These are phyloP conservation scores for Podaxis sp. DNA, from an alignment of 768 basidiomycete species.

Conservation along the genomic window DNA sequence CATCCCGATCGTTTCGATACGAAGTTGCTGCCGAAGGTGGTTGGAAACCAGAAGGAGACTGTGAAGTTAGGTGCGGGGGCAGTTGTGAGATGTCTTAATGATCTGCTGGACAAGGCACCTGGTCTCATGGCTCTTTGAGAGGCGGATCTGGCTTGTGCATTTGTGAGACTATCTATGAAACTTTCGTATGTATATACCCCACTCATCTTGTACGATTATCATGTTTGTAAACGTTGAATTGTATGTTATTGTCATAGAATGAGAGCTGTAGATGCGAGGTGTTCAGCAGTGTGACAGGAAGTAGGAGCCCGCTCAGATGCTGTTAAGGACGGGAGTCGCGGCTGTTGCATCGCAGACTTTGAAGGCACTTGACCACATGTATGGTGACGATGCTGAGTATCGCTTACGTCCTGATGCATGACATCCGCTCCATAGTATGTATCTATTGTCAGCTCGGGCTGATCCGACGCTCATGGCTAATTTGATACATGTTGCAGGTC, in stretches of 20 bases:
- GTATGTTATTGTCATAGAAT: neutral
- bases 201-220: conserved; percentile 16
- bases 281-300: no score
- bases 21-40: conserved; percentile 62
- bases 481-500: no score
- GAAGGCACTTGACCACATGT: no score
- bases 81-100: conserved; percentile 71
- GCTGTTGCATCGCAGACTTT: no score
- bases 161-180: conserved; percentile 14
- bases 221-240: neutral
- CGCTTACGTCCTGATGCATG: no score
- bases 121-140: conserved; percentile 5
- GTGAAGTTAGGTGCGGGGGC: conserved; percentile 73
- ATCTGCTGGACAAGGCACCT: conserved; percentile 51
- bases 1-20: conserved; percentile 84
- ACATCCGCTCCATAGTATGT: no score
- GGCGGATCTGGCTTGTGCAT: neutral
- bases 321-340: no score
- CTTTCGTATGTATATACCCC: conserved; percentile 18
- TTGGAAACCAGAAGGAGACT: conserved; percentile 59
- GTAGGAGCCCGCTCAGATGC: no score
- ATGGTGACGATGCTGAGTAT: no score
- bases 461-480: no score
- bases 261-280: no score
- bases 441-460: no score